phyloP scores from a whole-genome alignment of 176 grass and related monocot genomes.

The Bromus sterilis region DNA sequence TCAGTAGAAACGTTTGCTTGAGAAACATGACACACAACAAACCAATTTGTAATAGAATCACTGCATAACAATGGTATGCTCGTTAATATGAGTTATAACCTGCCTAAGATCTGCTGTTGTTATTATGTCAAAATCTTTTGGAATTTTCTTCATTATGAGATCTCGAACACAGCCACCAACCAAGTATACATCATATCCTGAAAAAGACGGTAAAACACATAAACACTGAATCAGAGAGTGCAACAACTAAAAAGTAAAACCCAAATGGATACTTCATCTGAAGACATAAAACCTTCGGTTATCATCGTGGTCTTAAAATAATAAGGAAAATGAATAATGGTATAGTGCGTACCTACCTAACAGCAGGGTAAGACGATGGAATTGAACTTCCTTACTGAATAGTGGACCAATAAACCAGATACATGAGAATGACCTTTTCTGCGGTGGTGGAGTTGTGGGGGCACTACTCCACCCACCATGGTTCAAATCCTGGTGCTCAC shows the following conservation, averaged over 20 bases:
- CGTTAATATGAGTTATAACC: constrained; percentile 51
- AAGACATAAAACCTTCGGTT: neutral
- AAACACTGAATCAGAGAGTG: constrained; percentile 2
- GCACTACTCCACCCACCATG: no score
- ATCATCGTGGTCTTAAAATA: neutral
- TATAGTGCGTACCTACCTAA: neutral
- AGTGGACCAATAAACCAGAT: neutral
- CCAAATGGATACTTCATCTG: neutral
- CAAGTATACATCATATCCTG: constrained; percentile 93
- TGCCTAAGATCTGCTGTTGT: constrained; percentile 80
- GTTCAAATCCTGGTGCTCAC: no score
- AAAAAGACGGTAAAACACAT: constrained; percentile 13
- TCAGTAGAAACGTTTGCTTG: constrained; percentile 2
- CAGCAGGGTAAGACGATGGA: neutral
- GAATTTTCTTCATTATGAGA: constrained; percentile 88
- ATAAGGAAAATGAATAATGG: neutral
- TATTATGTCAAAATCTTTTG: constrained; percentile 98
- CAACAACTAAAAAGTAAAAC: neutral
- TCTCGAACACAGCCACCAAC: constrained; percentile 94
- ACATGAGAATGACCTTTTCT: no score
- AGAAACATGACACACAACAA: neutral
- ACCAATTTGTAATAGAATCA: neutral
- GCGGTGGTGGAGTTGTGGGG: no score
- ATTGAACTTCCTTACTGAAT: neutral
- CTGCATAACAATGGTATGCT: constrained; percentile 1